Base-by-base conservation (phyloP, 345 rosid species). In the Salix udensis region DNA sequence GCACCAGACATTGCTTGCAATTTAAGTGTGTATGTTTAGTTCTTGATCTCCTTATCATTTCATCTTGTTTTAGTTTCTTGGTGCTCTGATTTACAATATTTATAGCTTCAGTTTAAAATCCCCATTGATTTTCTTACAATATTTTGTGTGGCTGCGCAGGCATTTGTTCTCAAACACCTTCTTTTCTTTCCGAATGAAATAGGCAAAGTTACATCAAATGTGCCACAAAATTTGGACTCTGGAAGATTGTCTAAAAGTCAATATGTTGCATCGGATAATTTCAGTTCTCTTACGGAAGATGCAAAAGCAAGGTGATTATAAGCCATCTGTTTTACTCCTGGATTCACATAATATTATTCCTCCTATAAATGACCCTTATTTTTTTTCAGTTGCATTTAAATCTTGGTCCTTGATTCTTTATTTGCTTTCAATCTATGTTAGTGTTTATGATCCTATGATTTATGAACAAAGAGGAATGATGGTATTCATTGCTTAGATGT, bases 111-210 rank as follows among this genome's bases (percentile, higher is more conserved):
- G 64, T 58, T 58, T 26, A 58, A n/a, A 55, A 58, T 58, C 64
- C 28, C 64, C 11, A 58, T 58, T 58, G 62, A 58, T 58, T 58
- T 58, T 58, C 64, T 58, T 23, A 58, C 28, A 58, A 23, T 58
- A 58, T 65, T 82, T 67, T 86, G 37, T 76, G 76, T 80, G 58
- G 71, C 76, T 82, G 46, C 86, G 87, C 88, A 96, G 99, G 99
- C 98, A 74, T 96, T 87, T 86, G 95, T 94, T 85, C 95, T 96
- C 80, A 96, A 96, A 82, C 78, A 92, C 86, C 91, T 96, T 79
- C 87, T 92, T 84, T 96, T 92, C 91, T 90, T 85, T 86, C 92
- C 89, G 31, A 88, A 87, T 82, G 97, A 89, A 78, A 50, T 87
- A 69, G 86, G 78, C 77, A 84, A 85, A 84, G 79, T 65, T 82